Conservation (phyloP, 192 early-diverging fungal species). For the Podila epicladia region DNA sequence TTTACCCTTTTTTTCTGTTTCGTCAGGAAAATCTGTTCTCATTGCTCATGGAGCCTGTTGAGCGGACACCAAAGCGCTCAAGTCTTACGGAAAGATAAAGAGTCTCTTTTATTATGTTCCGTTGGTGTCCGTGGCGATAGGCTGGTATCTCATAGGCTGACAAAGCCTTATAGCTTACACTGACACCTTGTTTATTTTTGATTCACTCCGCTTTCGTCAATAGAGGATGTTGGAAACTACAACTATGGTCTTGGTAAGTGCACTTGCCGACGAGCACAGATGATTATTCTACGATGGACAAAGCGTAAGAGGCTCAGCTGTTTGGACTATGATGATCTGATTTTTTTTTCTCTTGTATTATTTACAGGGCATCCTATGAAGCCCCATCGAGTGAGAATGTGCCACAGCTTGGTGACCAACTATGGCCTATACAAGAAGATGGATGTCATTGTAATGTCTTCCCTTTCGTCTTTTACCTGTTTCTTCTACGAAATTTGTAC, state of each 20-base stretch:
- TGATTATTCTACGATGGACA: neutral
- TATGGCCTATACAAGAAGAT: conserved; percentile 96
- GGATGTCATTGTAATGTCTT: conserved; percentile 71
- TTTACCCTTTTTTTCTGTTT: too few relatives aligned
- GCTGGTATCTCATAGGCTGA: neutral
- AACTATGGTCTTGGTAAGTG: conserved; percentile 83
- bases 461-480: conserved; percentile 3
- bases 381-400: conserved; percentile 93
- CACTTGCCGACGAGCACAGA: neutral
- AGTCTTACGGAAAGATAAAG: too few relatives aligned
- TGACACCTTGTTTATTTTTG: conserved; percentile 3
- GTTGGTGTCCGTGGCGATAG: too few relatives aligned
- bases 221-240: conserved; percentile 81
- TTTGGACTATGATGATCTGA: neutral
- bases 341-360: neutral
- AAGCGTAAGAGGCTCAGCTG: neutral
- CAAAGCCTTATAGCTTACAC: neutral
- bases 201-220: conserved; percentile 2
- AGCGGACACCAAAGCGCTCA: too few relatives aligned
- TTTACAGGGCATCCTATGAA: conserved; percentile 93
- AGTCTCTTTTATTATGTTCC: too few relatives aligned
- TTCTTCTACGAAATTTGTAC: too few relatives aligned
- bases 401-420: conserved; percentile 90
- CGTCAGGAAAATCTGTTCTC: too few relatives aligned
- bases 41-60: too few relatives aligned